Evolutionary conservation across 1,284 basidiomycete genomes (phyloP).

Genomic region (Ganoderma lingzhi): DNA sequence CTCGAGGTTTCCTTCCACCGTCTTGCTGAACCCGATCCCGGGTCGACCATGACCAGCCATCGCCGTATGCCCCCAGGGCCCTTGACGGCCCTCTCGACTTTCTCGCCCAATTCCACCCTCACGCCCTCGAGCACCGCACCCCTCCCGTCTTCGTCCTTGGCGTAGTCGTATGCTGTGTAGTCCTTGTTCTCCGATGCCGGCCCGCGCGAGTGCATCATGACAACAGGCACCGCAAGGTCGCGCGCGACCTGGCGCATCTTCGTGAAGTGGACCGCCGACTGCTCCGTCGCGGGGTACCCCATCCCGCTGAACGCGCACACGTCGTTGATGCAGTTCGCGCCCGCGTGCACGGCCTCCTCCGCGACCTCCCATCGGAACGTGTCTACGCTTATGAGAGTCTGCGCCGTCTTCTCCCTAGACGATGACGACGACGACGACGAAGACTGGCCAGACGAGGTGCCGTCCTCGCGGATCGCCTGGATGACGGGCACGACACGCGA

Average conservation of each 20-base stretch:
- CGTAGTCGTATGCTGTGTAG: constrained; percentile 61
- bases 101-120: constrained; percentile 74
- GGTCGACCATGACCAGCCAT: constrained; percentile 94
- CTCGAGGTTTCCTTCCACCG: constrained; percentile 77
- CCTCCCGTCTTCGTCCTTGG: constrained; percentile 32
- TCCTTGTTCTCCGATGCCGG: constrained; percentile 80
- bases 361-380: constrained; percentile 93
- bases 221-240: constrained; percentile 70
- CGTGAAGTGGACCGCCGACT: constrained; percentile 48
- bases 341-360: constrained; percentile 77
- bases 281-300: constrained; percentile 52
- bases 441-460: constrained; percentile 14
- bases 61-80: constrained; percentile 80
- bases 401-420: constrained; percentile 31
- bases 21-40: constrained; percentile 96
- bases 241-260: constrained; percentile 77
- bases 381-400: constrained; percentile 84
- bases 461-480: constrained; percentile 46
- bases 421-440: background rate
- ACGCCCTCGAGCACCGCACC: constrained; percentile 77
- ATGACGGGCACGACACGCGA: constrained; percentile 80
- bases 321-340: constrained; percentile 96
- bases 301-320: constrained; percentile 85
- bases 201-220: constrained; percentile 95
- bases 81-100: constrained; percentile 74